Conservation (phyloP, 2,329 filamentous ascomycete genomes). For the Aspergillus niger region DNA sequence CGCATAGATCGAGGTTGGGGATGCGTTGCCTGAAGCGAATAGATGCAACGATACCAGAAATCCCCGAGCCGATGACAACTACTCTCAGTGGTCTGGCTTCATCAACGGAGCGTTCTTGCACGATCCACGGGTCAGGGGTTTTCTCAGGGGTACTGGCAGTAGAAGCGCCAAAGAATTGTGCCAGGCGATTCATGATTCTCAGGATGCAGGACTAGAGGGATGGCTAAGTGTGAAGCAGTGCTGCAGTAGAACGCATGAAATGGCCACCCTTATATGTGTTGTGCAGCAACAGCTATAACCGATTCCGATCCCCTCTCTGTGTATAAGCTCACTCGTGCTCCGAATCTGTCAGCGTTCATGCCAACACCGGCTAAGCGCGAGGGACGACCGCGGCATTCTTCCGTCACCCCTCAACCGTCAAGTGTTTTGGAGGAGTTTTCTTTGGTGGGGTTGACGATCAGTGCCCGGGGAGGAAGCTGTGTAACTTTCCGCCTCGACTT, state of each 20-base stretch:
- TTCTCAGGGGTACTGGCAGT: not conserved
- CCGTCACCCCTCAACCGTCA: not conserved
- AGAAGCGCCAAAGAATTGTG: not conserved
- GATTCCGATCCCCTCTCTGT: not conserved
- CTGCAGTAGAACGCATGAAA: not conserved
- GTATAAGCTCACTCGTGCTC: not conserved
- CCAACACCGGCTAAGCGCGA: not conserved
- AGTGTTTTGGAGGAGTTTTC: not conserved
- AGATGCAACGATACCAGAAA: constrained; percentile 43
- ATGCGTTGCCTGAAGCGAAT: constrained; percentile 42
- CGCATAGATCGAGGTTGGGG: constrained; percentile 37
- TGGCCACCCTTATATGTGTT: not conserved
- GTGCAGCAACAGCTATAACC: not conserved
- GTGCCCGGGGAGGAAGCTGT: not conserved
- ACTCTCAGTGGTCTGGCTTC: constrained; percentile 36
- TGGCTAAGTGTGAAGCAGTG: no score
- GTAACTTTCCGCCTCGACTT: not conserved
- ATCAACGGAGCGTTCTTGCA: constrained; percentile 39
- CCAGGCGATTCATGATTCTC: not conserved
- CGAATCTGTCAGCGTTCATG: not conserved
- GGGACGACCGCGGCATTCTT: not conserved
- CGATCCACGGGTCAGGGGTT: constrained; percentile 8
- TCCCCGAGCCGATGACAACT: constrained; percentile 42
- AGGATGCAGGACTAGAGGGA: not conserved
- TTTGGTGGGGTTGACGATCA: not conserved